These are phyloP conservation scores for Yamadazyma oceani DNA, from an alignment of 1,139 yeast genomes.

Conservation along the genomic window DNA sequence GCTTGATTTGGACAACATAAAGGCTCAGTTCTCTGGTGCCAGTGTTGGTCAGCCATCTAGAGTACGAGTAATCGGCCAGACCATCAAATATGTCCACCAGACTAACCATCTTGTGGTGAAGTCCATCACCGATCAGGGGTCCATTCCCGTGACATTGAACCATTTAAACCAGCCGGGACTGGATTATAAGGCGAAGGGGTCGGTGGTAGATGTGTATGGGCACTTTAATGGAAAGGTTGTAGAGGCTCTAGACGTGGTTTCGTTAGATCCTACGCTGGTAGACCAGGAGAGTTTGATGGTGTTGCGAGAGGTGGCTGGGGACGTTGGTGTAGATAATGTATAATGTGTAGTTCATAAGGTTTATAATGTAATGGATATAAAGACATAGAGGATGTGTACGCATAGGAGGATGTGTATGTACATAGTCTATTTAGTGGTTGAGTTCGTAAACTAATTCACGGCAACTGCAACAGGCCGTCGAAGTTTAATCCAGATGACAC, in stretches of 20 bases:
- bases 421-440: neutral
- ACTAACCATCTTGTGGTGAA: conserved; percentile 13
- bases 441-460: neutral
- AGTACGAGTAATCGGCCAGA: conserved; percentile 34
- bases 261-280: neutral
- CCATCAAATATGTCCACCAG: conserved; percentile 18
- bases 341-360: neutral
- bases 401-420: neutral
- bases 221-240: conserved; percentile 18
- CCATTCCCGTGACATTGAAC: conserved; percentile 5
- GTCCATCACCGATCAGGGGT: conserved; percentile 13
- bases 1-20: conserved; percentile 26
- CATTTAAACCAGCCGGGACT: conserved; percentile 11
- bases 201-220: conserved; percentile 20
- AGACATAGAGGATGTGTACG: neutral
- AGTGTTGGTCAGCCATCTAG: conserved; percentile 20
- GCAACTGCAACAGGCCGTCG: neutral
- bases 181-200: conserved; percentile 14
- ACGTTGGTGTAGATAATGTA: neutral
- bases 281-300: conserved; percentile 1
- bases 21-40: conserved; percentile 23
- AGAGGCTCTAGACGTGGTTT: conserved; percentile 5
- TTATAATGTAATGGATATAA: conserved; percentile 1
- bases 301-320: conserved; percentile 5
- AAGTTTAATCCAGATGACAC: conserved; percentile 2